Evolutionary conservation across 2,329 filamentous ascomycete species (phyloP).

Genomic region (Madurella mycetomatis): DNA sequence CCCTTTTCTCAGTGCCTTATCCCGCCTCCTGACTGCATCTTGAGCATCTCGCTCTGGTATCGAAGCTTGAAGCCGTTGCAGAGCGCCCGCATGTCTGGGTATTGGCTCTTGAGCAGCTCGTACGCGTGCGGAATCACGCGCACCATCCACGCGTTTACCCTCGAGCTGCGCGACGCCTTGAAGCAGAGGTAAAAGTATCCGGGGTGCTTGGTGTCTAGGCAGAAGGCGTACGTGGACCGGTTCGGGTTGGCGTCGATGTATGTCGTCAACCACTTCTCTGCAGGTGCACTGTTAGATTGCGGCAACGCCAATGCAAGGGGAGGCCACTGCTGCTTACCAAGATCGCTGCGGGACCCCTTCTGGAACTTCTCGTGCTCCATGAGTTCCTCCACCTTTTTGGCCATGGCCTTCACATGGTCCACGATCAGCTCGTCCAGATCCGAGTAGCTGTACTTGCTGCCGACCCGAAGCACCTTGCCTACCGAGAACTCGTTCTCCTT

Average conservation of each 20-base stretch:
- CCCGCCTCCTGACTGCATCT: conserved; percentile 42
- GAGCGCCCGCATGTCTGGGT: conserved; percentile 90
- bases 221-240: conserved; percentile 92
- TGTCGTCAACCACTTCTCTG: conserved; percentile 87
- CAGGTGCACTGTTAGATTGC: conserved; percentile 22
- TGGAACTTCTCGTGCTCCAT: conserved; percentile 94
- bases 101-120: conserved; percentile 80
- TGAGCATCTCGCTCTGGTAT: conserved; percentile 61
- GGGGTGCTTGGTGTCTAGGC: conserved; percentile 84
- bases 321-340: conserved; percentile 58
- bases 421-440: conserved; percentile 98
- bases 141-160: conserved; percentile 74
- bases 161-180: conserved; percentile 76
- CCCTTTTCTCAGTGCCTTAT: conserved; percentile 7
- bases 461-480: conserved; percentile 78
- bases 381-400: conserved; percentile 94
- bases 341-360: conserved; percentile 70
- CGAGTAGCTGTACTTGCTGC: conserved; percentile 83
- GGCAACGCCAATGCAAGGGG: conserved; percentile 4
- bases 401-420: conserved; percentile 96
- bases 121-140: conserved; percentile 91
- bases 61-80: conserved; percentile 96
- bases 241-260: conserved; percentile 96
- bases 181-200: conserved; percentile 97
- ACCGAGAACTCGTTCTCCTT: conserved; percentile 97